These are phyloP conservation scores for Carex arenaria DNA, from an alignment of 202 grass and related monocot genomes.

Conservation along the genomic window DNA sequence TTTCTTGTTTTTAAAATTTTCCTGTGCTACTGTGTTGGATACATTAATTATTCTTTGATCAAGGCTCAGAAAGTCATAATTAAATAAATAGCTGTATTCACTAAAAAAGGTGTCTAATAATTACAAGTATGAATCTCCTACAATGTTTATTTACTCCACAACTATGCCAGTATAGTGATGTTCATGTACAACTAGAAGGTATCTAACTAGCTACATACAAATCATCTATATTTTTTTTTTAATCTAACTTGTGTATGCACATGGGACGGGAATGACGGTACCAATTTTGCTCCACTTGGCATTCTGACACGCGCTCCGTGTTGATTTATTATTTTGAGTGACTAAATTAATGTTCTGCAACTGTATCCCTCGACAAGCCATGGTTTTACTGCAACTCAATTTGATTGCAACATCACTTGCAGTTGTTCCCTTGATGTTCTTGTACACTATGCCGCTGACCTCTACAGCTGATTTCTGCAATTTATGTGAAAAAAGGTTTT, in stretches of 20 bases:
- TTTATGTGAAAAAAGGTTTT: background rate
- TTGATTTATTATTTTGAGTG: background rate
- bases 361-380: conserved; percentile 35
- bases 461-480: conserved; percentile 44
- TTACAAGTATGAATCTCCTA: background rate
- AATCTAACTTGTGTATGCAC: conserved; percentile 18
- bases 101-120: background rate
- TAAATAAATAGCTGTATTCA: background rate
- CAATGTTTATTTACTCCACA: background rate
- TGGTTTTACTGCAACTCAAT: conserved; percentile 38
- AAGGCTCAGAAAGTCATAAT: background rate
- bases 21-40: background rate
- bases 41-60: background rate
- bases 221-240: background rate
- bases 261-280: conserved; percentile 36
- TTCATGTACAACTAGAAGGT: background rate
- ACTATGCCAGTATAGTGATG: background rate
- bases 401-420: conserved; percentile 45
- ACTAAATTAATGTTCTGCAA: conserved; percentile 52
- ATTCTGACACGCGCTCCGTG: conserved; percentile 37
- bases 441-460: conserved; percentile 42
- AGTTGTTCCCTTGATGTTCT: conserved; percentile 67
- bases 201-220: conserved; percentile 17
- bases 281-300: conserved; percentile 43
- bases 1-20: conserved; percentile 5